Conservation (phyloP, 2,329 filamentous ascomycete genomes). For the Ceratocystiopsis brevicomis region DNA sequence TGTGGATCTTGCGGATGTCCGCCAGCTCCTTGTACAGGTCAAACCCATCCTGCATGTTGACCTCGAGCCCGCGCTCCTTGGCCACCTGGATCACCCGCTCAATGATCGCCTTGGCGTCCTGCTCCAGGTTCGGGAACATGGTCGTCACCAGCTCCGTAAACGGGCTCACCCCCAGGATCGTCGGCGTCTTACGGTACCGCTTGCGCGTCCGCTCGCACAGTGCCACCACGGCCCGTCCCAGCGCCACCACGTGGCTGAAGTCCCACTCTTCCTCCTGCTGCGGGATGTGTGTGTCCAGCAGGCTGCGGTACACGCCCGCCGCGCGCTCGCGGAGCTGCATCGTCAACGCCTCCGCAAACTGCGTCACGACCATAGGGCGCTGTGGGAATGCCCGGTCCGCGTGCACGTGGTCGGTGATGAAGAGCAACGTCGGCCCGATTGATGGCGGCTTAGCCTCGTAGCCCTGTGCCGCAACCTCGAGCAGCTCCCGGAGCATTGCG, state of each 20-base stretch:
- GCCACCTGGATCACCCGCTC: constrained; percentile 59
- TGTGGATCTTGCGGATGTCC: constrained; percentile 65
- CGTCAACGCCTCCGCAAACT: constrained; percentile 54
- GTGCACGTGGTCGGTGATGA: constrained; percentile 62
- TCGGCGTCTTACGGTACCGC: constrained; percentile 70
- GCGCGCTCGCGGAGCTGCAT: constrained; percentile 57
- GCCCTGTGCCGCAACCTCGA: constrained; percentile 76
- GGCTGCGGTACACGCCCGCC: constrained; percentile 56
- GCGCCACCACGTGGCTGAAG: constrained; percentile 72
- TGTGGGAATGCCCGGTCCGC: constrained; percentile 58
- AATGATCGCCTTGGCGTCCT: constrained; percentile 73
- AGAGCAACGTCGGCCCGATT: constrained; percentile 55
- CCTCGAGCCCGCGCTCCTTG: constrained; percentile 49
- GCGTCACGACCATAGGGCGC: constrained; percentile 47
- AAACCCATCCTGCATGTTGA: constrained; percentile 82
- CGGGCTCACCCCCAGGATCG: constrained; percentile 58
- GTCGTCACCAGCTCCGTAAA: constrained; percentile 59
- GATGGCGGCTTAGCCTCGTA: constrained; percentile 77
- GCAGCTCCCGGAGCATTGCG: constrained; percentile 54
- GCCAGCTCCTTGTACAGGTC: constrained; percentile 80
- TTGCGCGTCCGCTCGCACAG: constrained; percentile 81
- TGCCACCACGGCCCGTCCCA: constrained; percentile 71
- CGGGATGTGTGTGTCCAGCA: constrained; percentile 65
- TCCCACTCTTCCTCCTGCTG: constrained; percentile 70
- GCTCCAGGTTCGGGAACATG: constrained; percentile 75